Base-by-base conservation (phyloP, 1,284 basidiomycete genomes). In the Malassezia restricta region DNA sequence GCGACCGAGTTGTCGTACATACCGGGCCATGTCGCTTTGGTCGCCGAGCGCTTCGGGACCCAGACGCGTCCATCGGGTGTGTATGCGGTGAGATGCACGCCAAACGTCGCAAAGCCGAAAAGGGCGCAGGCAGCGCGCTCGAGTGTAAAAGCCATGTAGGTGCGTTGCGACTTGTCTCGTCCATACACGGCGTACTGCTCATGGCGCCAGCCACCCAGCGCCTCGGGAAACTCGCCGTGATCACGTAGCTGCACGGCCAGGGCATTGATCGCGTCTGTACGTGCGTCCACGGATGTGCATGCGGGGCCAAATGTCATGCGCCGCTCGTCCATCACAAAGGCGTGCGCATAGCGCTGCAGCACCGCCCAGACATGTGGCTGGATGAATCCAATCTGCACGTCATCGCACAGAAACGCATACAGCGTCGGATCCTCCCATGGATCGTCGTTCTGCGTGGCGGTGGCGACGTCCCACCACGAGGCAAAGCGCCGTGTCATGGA, bases 51-150 rank as follows among this genome's bases (percentile, higher is more conserved):
- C 9, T 83, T 83, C 2, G 92, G 89, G 0, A 91, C 83, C 92
- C 92, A 96, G 8, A 95, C 77, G 54, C 77, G 62, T 31, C 65
- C 51, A 15, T 58, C 57, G 6, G 57, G 50, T 3, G 62, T 66
- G 51, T 74, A 75, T 3, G 71, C 75, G 0, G 81, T 84, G 80
- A 87, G 80, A 71, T 92, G 88, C 6, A 88, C 83, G 0, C 89
- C 79, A 65, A 86, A 92, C 0, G 91, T 95, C 0, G 88, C 80
- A 8, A 92, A 75, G 1, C 92, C 90, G 65, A 95, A 95, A 35
- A 96, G 75, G 0, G 85, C 81, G 64, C 85, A 87, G 0, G 87
- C 88, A 1, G 87, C 79, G 47, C 92, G 81, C 74, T 98, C 92
- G 77, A 96, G 80, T 66, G 83, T 80, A 71, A 95, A 94, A 5